phyloP scores from a whole-genome alignment of 352 stramenopile genomes.

The Globisporangium spinosum region DNA sequence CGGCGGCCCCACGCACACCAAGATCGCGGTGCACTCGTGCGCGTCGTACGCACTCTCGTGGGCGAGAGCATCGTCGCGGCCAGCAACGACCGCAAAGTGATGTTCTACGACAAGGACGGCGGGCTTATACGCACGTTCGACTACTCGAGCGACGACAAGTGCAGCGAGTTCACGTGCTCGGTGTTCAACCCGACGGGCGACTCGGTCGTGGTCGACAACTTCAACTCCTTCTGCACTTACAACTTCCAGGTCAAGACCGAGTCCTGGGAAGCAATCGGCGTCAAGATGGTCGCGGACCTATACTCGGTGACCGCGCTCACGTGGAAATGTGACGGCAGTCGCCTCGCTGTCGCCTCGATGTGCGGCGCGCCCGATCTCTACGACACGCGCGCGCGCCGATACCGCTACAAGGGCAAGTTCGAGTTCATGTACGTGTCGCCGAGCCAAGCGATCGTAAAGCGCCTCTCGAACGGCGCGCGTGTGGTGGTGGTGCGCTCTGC shows the following conservation, averaged over 20 bases:
- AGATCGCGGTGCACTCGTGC: slow-evolving; percentile 86
- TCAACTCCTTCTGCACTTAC: slow-evolving; percentile 92
- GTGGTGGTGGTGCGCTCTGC: slow-evolving; percentile 88
- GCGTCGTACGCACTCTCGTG: slow-evolving; percentile 90
- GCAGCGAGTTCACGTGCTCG: slow-evolving; percentile 74
- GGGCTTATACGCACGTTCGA: slow-evolving; percentile 86
- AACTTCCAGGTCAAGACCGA: slow-evolving; percentile 81
- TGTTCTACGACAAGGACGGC: slow-evolving; percentile 91
- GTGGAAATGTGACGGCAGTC: slow-evolving; percentile 91
- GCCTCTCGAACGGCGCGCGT: slow-evolving; percentile 74
- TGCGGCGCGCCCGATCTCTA: slow-evolving; percentile 92
- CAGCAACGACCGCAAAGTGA: slow-evolving; percentile 88
- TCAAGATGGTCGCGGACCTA: slow-evolving; percentile 90
- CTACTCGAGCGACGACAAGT: slow-evolving; percentile 83
- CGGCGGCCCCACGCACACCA: slow-evolving; percentile 74
- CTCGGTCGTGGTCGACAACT: slow-evolving; percentile 91
- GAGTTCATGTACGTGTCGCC: slow-evolving; percentile 95
- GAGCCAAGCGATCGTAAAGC: slow-evolving; percentile 93
- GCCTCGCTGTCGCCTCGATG: slow-evolving; percentile 87
- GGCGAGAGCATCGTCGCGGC: slow-evolving; percentile 88
- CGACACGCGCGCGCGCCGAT: slow-evolving; percentile 89
- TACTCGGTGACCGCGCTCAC: slow-evolving; percentile 91
- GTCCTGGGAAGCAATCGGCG: slow-evolving; percentile 72
- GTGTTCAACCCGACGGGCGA: slow-evolving; percentile 91
- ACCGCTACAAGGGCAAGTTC: slow-evolving; percentile 92